A percentile compares a stretch with the other conserved stretches of the same genome.
phyloP scores from a whole-genome alignment of 176 grass and related monocot genomes.

The Poa annua region DNA sequence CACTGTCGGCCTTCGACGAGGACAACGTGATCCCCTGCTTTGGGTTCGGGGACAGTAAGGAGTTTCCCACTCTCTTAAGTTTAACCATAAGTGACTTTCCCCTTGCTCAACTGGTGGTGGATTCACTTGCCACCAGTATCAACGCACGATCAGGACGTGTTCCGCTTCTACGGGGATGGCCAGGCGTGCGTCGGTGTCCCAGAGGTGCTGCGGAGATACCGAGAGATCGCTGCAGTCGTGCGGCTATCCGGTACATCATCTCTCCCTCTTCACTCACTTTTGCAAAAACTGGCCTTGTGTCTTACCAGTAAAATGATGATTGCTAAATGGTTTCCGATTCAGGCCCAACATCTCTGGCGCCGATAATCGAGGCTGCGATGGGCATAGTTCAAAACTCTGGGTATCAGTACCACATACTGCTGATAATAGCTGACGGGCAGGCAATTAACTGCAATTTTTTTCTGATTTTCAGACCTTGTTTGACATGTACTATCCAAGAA shows the following conservation, averaged over 20 bases:
- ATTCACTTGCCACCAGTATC: conserved; percentile 39
- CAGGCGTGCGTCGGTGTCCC: conserved; percentile 37
- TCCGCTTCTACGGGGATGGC: conserved; percentile 52
- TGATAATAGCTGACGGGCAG: conserved; percentile 85
- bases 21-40: conserved; percentile 57
- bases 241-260: conserved; percentile 56
- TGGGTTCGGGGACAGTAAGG: conserved; percentile 59
- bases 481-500: background rate
- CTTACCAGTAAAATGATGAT: background rate
- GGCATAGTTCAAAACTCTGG: conserved; percentile 46
- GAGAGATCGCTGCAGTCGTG: conserved; percentile 39
- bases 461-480: too few relatives aligned
- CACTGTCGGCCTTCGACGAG: conserved; percentile 46
- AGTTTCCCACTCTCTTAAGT: background rate
- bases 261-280: background rate
- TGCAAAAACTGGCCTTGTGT: background rate
- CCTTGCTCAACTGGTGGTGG: background rate
- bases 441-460: conserved; percentile 3
- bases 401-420: conserved; percentile 67
- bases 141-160: conserved; percentile 55
- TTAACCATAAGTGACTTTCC: background rate
- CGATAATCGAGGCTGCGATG: conserved; percentile 68
- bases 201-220: conserved; percentile 37
- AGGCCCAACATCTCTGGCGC: conserved; percentile 80
- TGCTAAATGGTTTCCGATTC: background rate